Percentiles rank a stretch among this genome's conserved stretches.
Evolutionary conservation across 2,329 filamentous ascomycete species (phyloP).

Genomic region (Aspergillus spinulosporus): DNA sequence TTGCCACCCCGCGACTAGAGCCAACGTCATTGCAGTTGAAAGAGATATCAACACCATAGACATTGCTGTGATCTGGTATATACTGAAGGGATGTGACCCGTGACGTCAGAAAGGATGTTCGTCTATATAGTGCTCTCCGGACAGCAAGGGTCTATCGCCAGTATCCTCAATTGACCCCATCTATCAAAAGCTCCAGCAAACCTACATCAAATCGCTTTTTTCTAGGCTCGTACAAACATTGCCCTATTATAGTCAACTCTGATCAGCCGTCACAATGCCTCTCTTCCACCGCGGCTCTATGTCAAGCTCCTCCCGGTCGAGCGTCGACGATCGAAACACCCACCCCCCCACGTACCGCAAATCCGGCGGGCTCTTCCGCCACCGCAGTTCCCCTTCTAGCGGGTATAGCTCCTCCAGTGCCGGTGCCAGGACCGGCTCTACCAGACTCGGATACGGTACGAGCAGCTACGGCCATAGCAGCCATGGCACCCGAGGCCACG

Average conservation of each 20-base stretch:
- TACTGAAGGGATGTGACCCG: too few relatives aligned
- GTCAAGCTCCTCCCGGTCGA: slow-evolving; percentile 27
- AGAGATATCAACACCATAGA: background rate
- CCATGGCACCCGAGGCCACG: background rate
- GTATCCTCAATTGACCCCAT: background rate
- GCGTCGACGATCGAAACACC: slow-evolving; percentile 19
- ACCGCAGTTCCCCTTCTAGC: slow-evolving; percentile 38
- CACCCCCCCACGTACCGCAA: background rate
- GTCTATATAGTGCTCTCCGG: slow-evolving; percentile 6
- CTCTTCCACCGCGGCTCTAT: slow-evolving; percentile 26
- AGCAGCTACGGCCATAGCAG: background rate
- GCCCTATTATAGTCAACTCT: too few relatives aligned
- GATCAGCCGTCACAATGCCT: slow-evolving; percentile 22
- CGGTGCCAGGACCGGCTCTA: background rate
- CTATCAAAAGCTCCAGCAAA: background rate
- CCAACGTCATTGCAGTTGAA: background rate
- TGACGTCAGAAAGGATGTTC: background rate
- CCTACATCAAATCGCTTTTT: too few relatives aligned
- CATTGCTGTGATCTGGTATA: too few relatives aligned
- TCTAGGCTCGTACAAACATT: too few relatives aligned
- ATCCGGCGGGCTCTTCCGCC: slow-evolving; percentile 34
- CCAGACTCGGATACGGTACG: background rate
- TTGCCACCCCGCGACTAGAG: slow-evolving; percentile 1
- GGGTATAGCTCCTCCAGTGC: background rate
- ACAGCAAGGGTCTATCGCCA: background rate